phyloP scores from a whole-genome alignment of 2,329 filamentous ascomycete species.

The Aspergillus glaucus region DNA sequence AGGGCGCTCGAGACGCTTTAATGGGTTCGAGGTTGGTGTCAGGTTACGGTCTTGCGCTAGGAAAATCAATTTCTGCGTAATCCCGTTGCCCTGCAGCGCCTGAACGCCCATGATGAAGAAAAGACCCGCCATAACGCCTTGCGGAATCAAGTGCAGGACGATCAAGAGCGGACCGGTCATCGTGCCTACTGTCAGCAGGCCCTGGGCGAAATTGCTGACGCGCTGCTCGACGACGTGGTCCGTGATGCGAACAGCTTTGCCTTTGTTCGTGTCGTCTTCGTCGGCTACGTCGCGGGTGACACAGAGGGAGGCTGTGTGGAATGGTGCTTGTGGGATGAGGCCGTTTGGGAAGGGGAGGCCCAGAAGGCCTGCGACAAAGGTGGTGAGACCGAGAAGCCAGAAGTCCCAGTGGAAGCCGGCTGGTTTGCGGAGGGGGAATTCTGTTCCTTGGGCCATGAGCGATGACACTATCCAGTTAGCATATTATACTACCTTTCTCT shows the following conservation, averaged over 20 bases:
- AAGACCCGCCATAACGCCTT: conserved; percentile 70
- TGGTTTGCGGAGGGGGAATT: conserved; percentile 73
- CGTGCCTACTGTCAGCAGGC: conserved; percentile 69
- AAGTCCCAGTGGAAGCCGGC: conserved; percentile 83
- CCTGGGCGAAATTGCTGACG: conserved; percentile 70
- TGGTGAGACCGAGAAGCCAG: conserved; percentile 72
- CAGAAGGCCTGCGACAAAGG: conserved; percentile 66
- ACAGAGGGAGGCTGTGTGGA: conserved; percentile 73
- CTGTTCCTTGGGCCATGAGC: conserved; percentile 74
- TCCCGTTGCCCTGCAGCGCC: conserved; percentile 68
- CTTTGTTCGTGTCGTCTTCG: conserved; percentile 54
- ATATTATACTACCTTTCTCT: not conserved
- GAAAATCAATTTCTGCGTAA: conserved; percentile 68
- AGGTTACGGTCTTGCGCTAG: conserved; percentile 58
- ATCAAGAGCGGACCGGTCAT: conserved; percentile 70
- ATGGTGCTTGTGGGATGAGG: conserved; percentile 75
- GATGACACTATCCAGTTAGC: conserved; percentile 57
- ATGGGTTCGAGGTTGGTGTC: conserved; percentile 53
- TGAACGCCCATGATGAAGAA: conserved; percentile 84
- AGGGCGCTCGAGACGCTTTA: conserved; percentile 57
- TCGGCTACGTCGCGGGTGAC: conserved; percentile 55
- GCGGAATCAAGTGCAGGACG: conserved; percentile 70
- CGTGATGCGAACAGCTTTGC: conserved; percentile 57
- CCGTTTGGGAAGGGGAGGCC: conserved; percentile 78
- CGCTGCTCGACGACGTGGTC: conserved; percentile 62